Evolutionary conservation across 2,329 filamentous ascomycete genomes (phyloP).

Genomic region (Tolypocladium paradoxum): DNA sequence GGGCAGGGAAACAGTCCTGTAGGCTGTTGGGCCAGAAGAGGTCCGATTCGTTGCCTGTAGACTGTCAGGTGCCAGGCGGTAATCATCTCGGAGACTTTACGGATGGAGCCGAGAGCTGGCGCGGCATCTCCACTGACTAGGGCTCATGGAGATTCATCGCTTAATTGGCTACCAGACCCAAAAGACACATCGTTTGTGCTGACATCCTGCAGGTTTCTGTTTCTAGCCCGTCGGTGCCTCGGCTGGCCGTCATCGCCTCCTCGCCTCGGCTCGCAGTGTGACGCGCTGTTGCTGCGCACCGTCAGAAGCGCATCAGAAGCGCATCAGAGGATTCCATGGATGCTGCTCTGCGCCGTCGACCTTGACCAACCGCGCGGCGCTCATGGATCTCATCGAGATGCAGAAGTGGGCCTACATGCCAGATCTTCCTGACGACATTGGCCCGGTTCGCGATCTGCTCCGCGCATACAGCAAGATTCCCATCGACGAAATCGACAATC

Average conservation of each 20-base stretch:
- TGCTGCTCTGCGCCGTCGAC: not conserved
- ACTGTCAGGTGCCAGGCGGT: too few species aligned
- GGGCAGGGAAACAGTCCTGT: too few species aligned
- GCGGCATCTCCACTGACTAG: not conserved
- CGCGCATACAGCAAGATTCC: conserved; percentile 27
- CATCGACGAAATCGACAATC: conserved; percentile 20
- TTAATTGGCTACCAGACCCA: too few species aligned
- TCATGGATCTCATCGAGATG: conserved; percentile 24
- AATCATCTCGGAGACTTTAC: too few species aligned
- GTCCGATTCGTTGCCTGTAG: too few species aligned
- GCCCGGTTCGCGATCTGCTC: conserved; percentile 24
- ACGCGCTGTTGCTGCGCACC: not conserved
- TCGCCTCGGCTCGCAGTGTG: not conserved
- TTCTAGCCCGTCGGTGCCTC: not conserved
- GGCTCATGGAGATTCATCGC: too few species aligned
- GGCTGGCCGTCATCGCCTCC: not conserved
- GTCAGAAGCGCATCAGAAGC: not conserved
- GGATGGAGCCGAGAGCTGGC: not conserved
- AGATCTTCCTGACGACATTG: conserved; percentile 25
- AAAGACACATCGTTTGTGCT: not conserved
- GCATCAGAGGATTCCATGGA: not conserved
- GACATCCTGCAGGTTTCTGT: not conserved
- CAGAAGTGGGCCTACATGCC: conserved; percentile 26
- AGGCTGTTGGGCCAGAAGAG: too few species aligned
- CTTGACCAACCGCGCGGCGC: conserved; percentile 1